Evolutionary conservation across 352 stramenopile species (phyloP), one percentile per base, ranked within the genome.

Genomic region (Pythium dissotocum): DNA sequence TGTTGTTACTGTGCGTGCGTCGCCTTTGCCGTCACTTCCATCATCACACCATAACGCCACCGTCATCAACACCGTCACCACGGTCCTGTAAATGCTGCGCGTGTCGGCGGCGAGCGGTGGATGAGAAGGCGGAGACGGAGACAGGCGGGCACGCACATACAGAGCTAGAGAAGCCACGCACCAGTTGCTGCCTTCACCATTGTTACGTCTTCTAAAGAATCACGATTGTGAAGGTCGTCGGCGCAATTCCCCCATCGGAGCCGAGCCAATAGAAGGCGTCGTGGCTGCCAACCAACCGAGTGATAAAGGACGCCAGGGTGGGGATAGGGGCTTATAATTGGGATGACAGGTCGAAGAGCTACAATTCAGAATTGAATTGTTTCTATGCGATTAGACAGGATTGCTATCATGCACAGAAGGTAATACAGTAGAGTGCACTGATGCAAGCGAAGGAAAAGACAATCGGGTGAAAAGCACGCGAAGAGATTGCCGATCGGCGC

Each of bases 131-230:
- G 42, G 6, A 3, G 44, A 52, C 16, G 36, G 44, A 26, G 18
- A 52, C 38, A 18, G 38, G 44, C 46, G 46, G 1, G 8, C 46
- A 32, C 46, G 21, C 46, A 53, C 9, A 53, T 53, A 28, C 2
- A 53, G 46, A 53, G 24, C 10, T 7, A 18, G 38, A 18, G 38
- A 53, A 1, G 46, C 55, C 55, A 63, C 58, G 58, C 58, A 63
- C 51, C 54, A 67, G 53, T 44, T 58, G 46, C 46, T 53, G 46
- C 46, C 46, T 53, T 53, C 46, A 16, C 78, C 83, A 91, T 92
- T 91, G 82, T 89, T 93, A 74, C 73, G 88, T 89, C 79, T 85
- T 88, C 60, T 77, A 80, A 78, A 90, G 85, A 93, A 91, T 92
- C 79, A 88, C 82, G 85, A 93, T 80, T 91, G 85, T 64, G 54